Base-by-base conservation (phyloP, 331 rosid genomes). In the Acacia pycnantha region DNA sequence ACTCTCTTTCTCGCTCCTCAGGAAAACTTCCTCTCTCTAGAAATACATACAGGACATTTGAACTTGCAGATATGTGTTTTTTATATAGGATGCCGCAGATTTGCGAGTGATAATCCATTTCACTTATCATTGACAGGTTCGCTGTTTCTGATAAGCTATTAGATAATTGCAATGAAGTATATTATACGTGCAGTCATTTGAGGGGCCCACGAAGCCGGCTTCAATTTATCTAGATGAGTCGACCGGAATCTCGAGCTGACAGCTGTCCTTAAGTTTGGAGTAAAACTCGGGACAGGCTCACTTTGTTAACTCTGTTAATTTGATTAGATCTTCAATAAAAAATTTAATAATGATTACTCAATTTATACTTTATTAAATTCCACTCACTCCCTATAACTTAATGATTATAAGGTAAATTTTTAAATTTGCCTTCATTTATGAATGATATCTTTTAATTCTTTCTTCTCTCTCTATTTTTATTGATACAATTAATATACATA, bases 231-330 rank as follows among this genome's bases (percentile, higher is more conserved):
- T 67, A 87, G 80, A 79, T 26, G 85, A 87, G 33, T 88, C 97
- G 94, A 95, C 97, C 87, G 97, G 97, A 91, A 94, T 91, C 91
- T 87, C 66, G 83, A 90, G 93, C 96, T 91, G 83, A 92, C 91
- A 94, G 94, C 93, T 89, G 90, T 84, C 80, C 53, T 85, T 89
- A 85, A 77, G 94, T 90, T 85, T 46, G 56, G 70, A 44, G 84
- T 26, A 62, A 82, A 37, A 70, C n/a, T 43, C 7, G 22, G 67
- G 15, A 0, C 48, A 19, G 24, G 8, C 2, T 43, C 46, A 43
- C 46, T 9, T 9, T 8, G 46, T 6, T 12, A 26, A 8, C 10
- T 29, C n/a, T 29, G n/a, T 31, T 29, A 33, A 33, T 67, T 35
- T 3, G 44, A 33, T 15, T 33, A 33, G 71, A 65, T 65, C 41